phyloP scores from a whole-genome alignment of 1,139 yeast genomes.

The Torulaspora pretoriensis region DNA sequence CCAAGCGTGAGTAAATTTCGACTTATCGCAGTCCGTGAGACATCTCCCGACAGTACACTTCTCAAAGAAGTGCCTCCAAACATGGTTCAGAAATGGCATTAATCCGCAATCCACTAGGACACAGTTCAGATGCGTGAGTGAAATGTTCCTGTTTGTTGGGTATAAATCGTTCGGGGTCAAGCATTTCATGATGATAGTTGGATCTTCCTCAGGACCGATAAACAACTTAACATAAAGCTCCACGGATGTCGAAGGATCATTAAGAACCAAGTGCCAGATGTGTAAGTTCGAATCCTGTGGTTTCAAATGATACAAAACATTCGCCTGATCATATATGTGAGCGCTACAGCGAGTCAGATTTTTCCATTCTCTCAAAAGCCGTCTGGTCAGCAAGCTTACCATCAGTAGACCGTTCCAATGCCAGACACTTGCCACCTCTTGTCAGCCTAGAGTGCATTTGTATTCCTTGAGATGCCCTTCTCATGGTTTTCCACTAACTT shows the following conservation, averaged over 20 bases:
- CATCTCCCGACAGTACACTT: constrained; percentile 1
- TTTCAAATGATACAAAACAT: constrained; percentile 19
- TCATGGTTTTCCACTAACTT: background rate
- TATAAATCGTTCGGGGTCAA: constrained; percentile 30
- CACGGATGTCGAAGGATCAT: constrained; percentile 16
- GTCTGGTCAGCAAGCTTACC: constrained; percentile 26
- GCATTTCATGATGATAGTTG: constrained; percentile 26
- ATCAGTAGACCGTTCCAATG: constrained; percentile 4
- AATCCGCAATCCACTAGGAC: constrained; percentile 24
- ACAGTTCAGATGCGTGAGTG: constrained; percentile 25
- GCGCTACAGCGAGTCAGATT: constrained; percentile 16
- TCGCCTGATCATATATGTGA: constrained; percentile 8
- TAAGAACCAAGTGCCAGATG: constrained; percentile 32
- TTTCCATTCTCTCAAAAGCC: constrained; percentile 35
- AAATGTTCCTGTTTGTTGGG: constrained; percentile 31
- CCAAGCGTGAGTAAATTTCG: constrained; percentile 26
- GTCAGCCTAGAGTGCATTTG: background rate
- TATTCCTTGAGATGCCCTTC: background rate
- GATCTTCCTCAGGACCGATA: constrained; percentile 21
- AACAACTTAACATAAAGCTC: constrained; percentile 30
- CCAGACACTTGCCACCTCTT: too few relatives aligned
- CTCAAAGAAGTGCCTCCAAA: constrained; percentile 21
- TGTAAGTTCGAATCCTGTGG: constrained; percentile 36
- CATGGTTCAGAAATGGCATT: constrained; percentile 22
- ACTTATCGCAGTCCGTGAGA: constrained; percentile 1